A percentile compares a stretch with the other conserved stretches of the same genome.
phyloP scores from a whole-genome alignment of 352 stramenopile species.

The Pythium diclinum region DNA sequence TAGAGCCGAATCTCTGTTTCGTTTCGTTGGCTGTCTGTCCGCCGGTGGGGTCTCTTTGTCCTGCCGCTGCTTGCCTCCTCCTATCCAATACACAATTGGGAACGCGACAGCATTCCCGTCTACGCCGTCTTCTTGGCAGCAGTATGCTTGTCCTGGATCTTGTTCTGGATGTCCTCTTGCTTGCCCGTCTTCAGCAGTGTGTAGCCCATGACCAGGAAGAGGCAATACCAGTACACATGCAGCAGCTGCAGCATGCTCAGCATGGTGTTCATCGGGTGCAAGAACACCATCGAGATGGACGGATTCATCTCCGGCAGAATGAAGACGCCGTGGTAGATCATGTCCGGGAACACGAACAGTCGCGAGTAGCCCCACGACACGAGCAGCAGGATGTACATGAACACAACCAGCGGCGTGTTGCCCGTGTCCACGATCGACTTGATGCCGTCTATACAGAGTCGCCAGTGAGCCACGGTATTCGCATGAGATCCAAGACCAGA shows the following conservation, averaged over 20 bases:
- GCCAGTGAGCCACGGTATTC: neutral
- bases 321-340: conserved; percentile 36
- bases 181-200: conserved; percentile 38
- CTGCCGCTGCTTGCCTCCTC: neutral
- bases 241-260: conserved; percentile 39
- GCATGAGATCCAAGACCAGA: neutral
- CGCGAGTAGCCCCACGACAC: conserved; percentile 39
- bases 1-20: neutral
- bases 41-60: no score
- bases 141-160: conserved; percentile 15
- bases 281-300: conserved; percentile 30
- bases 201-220: conserved; percentile 51
- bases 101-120: neutral
- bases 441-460: conserved; percentile 41
- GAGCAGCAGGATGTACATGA: conserved; percentile 37
- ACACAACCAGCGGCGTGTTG: conserved; percentile 31
- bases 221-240: conserved; percentile 42
- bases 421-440: conserved; percentile 63
- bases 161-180: conserved; percentile 43
- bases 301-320: conserved; percentile 30
- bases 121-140: conserved; percentile 20
- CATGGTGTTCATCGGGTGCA: conserved; percentile 39
- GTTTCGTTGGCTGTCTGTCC: neutral
- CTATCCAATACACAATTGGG: neutral
- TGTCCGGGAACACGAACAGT: conserved; percentile 38